Conservation (phyloP, 768 basidiomycete genomes). For the Hortiboletus campestris region DNA sequence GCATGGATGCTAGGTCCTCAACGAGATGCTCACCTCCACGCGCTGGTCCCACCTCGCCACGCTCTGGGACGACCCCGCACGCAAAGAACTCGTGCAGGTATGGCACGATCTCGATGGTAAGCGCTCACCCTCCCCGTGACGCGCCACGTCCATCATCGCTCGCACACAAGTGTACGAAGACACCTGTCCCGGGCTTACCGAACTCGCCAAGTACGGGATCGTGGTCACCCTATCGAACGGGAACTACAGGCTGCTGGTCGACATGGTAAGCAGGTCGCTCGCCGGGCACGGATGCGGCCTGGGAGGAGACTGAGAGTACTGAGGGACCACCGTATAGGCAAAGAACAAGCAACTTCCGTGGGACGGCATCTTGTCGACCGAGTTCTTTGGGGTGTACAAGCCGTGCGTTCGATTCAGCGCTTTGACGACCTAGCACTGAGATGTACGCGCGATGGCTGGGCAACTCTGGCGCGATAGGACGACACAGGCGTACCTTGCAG, state of each 20-base stretch:
- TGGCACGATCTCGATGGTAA: conserved; percentile 64
- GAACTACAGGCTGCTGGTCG: conserved; percentile 56
- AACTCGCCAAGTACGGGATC: conserved; percentile 49
- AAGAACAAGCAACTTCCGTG: conserved; percentile 61
- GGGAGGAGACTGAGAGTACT: too few species aligned
- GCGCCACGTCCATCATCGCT: conserved; percentile 25
- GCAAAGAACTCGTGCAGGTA: conserved; percentile 43
- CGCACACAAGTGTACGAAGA: conserved; percentile 56
- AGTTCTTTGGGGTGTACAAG: conserved; percentile 62
- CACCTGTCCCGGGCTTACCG: conserved; percentile 44
- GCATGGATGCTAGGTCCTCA: conserved; percentile 45
- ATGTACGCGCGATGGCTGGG: neutral
- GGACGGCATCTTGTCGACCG: conserved; percentile 61
- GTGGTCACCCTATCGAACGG: conserved; percentile 63
- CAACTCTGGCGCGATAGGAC: conserved; percentile 28
- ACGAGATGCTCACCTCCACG: conserved; percentile 47
- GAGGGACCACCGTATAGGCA: conserved; percentile 38
- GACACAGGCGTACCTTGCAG: conserved; percentile 47
- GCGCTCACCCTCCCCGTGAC: neutral
- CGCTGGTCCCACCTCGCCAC: conserved; percentile 52
- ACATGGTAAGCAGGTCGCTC: conserved; percentile 44
- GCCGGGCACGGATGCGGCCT: neutral
- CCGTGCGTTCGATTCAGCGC: conserved; percentile 43
- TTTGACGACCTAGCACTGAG: neutral
- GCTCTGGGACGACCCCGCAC: conserved; percentile 43